These are phyloP conservation scores for Beauveria medogensis DNA, from an alignment of 2,329 filamentous ascomycete species.

Conservation along the genomic window DNA sequence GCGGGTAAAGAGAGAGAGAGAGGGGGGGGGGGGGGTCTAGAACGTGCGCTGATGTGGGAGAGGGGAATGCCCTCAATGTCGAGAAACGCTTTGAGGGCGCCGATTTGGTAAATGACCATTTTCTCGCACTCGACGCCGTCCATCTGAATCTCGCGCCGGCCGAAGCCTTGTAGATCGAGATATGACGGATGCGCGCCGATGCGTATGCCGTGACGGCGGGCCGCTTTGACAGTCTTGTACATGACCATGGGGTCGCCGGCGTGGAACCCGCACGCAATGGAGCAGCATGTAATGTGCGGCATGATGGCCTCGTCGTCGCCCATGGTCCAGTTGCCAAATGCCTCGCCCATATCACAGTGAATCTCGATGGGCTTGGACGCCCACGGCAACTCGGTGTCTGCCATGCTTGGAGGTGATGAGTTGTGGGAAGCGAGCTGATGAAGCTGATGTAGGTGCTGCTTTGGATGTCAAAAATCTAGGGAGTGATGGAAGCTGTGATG, in stretches of 20 bases:
- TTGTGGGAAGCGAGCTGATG: not conserved
- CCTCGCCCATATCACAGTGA: slow-evolving; percentile 7
- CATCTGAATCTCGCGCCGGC: slow-evolving; percentile 11
- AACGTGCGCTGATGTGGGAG: slow-evolving; percentile 7
- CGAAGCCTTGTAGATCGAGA: slow-evolving; percentile 10
- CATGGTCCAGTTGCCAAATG: slow-evolving; percentile 6
- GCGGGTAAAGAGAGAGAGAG: not conserved
- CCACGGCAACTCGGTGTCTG: not conserved
- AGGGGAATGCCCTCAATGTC: slow-evolving; percentile 17
- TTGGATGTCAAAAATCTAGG: too few species aligned
- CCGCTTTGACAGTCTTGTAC: slow-evolving; percentile 4
- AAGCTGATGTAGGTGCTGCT: not conserved
- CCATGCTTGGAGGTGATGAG: not conserved
- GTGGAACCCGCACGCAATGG: slow-evolving; percentile 12
- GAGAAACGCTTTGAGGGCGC: slow-evolving; percentile 10
- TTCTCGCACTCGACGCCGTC: slow-evolving; percentile 8
- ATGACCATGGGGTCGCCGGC: slow-evolving; percentile 12
- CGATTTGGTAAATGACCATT: slow-evolving; percentile 12
- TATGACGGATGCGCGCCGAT: slow-evolving; percentile 11
- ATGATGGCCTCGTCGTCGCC: slow-evolving; percentile 3
- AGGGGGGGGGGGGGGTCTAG: too few species aligned
- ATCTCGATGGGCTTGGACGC: not conserved
- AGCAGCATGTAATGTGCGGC: slow-evolving; percentile 2
- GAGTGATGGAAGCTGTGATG: too few species aligned
- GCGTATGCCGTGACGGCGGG: slow-evolving; percentile 5